These are phyloP conservation scores for Microthlaspi erraticum DNA, from an alignment of 345 rosid species.

Conservation along the genomic window DNA sequence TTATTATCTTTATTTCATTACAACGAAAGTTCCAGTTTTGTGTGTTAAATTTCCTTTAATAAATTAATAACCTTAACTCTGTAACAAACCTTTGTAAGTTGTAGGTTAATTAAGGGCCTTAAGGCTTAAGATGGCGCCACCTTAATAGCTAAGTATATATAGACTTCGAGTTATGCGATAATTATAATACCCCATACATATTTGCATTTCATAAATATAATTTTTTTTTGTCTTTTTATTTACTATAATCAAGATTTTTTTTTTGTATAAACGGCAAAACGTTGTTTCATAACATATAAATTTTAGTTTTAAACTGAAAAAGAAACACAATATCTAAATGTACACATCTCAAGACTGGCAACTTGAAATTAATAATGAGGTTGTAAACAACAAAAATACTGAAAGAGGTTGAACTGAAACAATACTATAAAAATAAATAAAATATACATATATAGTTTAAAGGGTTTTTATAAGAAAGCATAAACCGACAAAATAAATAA, in stretches of 20 bases:
- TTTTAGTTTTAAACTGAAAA: not conserved
- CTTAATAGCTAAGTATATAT: conserved; percentile 19
- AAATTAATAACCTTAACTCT: too few relatives aligned
- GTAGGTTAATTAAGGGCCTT: too few relatives aligned
- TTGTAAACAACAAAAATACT: conserved; percentile 7
- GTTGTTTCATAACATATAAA: not conserved
- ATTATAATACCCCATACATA: not conserved
- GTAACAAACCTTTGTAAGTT: not conserved
- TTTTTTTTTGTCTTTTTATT: too few relatives aligned
- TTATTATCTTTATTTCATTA: not conserved
- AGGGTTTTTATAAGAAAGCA: not conserved
- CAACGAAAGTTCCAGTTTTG: conserved; percentile 6
- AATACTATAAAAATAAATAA: not conserved
- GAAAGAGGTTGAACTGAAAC: conserved; percentile 7
- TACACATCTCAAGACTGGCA: conserved; percentile 16
- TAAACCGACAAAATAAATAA: not conserved
- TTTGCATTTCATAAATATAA: conserved; percentile 11
- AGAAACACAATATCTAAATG: conserved; percentile 5
- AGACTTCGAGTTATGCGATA: not conserved
- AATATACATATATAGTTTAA: not conserved
- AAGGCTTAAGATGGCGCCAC: not conserved
- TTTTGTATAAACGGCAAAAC: not conserved
- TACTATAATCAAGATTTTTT: not conserved
- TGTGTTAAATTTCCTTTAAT: conserved; percentile 5
- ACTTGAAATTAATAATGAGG: not conserved